Percentiles rank a stretch among this genome's conserved stretches.
Conservation (phyloP, 495 filamentous ascomycete species). For the Xylaria castorea region DNA sequence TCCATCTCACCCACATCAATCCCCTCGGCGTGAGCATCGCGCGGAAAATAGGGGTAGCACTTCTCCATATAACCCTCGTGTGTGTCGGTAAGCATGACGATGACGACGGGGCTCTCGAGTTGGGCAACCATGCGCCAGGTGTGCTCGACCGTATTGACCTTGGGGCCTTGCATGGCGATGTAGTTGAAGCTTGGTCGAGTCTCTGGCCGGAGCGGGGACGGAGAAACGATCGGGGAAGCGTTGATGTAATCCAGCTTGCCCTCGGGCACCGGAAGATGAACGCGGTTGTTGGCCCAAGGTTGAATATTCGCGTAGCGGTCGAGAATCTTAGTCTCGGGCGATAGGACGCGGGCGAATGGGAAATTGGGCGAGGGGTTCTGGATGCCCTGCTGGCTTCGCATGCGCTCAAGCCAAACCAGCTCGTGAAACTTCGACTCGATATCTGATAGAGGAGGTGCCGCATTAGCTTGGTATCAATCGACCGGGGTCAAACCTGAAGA, state of each 20-base stretch:
- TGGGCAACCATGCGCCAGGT: conserved; percentile 98
- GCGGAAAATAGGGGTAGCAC: conserved; percentile 89
- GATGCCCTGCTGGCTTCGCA: conserved; percentile 55
- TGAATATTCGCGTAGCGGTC: conserved; percentile 89
- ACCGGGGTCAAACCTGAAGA: conserved; percentile 24
- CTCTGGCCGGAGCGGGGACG: conserved; percentile 64
- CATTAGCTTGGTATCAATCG: conserved; percentile 30
- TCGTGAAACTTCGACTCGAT: conserved; percentile 64
- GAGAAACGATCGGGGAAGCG: conserved; percentile 82
- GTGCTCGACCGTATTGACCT: conserved; percentile 70
- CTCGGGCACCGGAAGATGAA: conserved; percentile 81
- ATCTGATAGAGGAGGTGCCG: conserved; percentile 39
- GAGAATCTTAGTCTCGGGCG: conserved; percentile 57
- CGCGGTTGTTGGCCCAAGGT: conserved; percentile 83
- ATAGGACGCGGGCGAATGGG: conserved; percentile 63
- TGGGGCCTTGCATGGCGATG: conserved; percentile 80
- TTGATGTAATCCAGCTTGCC: conserved; percentile 93
- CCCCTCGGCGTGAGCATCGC: conserved; percentile 57
- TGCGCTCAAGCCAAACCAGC: conserved; percentile 67
- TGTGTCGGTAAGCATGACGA: conserved; percentile 96
- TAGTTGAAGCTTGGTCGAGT: conserved; percentile 50
- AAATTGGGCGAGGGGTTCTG: conserved; percentile 53
- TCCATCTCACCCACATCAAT: conserved; percentile 63
- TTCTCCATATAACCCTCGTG: conserved; percentile 75
- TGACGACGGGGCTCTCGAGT: conserved; percentile 79